Base-by-base conservation (phyloP, 257 asterid genomes). In the Petunia secreta region DNA sequence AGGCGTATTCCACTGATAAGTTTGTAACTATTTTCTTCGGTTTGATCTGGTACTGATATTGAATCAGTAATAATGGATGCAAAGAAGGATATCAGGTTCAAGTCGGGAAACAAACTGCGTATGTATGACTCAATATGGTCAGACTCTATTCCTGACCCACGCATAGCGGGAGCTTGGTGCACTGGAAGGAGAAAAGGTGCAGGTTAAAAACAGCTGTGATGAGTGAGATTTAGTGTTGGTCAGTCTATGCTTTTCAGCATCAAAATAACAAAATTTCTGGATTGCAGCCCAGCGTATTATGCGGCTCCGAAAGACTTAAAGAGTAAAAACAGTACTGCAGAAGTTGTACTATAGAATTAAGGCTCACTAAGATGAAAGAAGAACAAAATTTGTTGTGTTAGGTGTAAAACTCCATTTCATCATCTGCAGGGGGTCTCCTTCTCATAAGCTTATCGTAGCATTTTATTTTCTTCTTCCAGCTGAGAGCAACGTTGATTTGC, bases 381-480 rank as follows among this genome's bases (percentile, higher is more conserved):
- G 46, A 73, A 73, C 8, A 60, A 77, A 0, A 43, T 0, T 10
- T 48, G 62, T 50, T 2, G 4, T 34, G 16, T 0, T 44, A 25
- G 40, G 59, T 69, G 65, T 57, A 6, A 34, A 58, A 76, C 10
- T 89, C 99, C 99, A 95, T 87, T 88, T 95, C 99, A 83, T 95
- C 99, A 77, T 95, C 99, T 5, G 90, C 97, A 74, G 92, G 97
- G 50, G 87, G 46, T 80, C 89, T 48, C 98, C 94, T 93, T 92
- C 8, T 91, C 96, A 10, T 93, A 93, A 82, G 88, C 87, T 75
- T 95, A 97, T 77, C 99, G 86, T 5, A 95, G 98, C 80, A 85
- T 81, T 84, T 78, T 93, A 65, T 95, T 95, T 88, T 95, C 99
- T 84, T 95, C 99, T 89, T 95, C 99, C 48, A 95, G 86, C 88